Evolutionary conservation across 768 basidiomycete species (phyloP), one percentile per base, ranked within the genome.

Genomic region (Amanita muscaria): DNA sequence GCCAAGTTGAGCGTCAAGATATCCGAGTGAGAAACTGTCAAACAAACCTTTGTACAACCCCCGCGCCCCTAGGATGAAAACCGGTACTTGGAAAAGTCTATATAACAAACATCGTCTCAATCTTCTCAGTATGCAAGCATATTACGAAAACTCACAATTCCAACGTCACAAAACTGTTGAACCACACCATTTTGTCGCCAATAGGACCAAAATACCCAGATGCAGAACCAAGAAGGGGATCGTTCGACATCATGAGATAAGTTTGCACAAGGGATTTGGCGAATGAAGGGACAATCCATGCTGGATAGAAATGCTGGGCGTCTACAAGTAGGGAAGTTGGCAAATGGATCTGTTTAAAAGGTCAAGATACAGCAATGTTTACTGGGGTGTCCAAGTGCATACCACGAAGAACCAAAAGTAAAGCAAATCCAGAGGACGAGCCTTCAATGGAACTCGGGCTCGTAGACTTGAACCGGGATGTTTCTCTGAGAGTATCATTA

Each of bases 21-120:
- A 39, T 8, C 8, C n/a, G 12, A 29, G 7, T 9, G 14, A 25
- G 12, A 12, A 23, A 2, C 9, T n/a, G 12, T 7, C 11, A 30
- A 19, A 46, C 59, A 25, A 51, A 74, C 84, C 74, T 53, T 64
- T 69, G 69, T 73, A 81, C 10, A 86, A 64, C 0, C 73, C 78
- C 11, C 64, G 64, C 35, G 75, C 69, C 10, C 83, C 85, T n/a
- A 90, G 47, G 34, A 88, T 52, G 56, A 90, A 90, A 0, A 81
- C 72, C 0, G 90, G 90, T 0, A 89, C 61, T 56, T 90, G 88
- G 59, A 85, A 83, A 39, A 76, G 49, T 12, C 81, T 82, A 12
- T 29, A 36, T 18, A 35, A n/a, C 33, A 46, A 31, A 42, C 19
- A n/a, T 24, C 8, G 21, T 16, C n/a, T n/a, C n/a, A n/a, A n/a